Evolutionary conservation across 352 stramenopile genomes (phyloP), one percentile per base, ranked within the genome.

Genomic region (Globisporangium barbulae): DNA sequence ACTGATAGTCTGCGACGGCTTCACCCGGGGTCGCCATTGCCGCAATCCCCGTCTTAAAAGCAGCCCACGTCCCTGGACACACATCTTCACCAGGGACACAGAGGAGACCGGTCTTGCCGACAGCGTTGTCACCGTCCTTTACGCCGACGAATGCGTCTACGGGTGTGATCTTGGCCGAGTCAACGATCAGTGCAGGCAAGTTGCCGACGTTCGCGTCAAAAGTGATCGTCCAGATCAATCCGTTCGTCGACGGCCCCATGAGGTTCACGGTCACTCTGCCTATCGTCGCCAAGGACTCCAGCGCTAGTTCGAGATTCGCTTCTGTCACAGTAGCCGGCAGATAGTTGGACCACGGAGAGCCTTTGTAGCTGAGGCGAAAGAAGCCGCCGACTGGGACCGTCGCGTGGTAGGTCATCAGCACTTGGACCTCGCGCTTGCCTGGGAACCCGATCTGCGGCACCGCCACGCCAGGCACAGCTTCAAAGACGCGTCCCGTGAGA

Each of bases 121-220:
- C 85, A 8, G 86, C 80, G n/a, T 90, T 93, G 55, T 91, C 78
- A 8, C 88, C 88, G 53, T 91, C 88, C 39, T 91, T 90, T 52
- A 90, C 53, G 4, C 66, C 78, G 2, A 87, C 67, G 30, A 89
- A 88, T 5, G 75, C 75, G 5, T 45, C 65, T 0, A 63, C 45
- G 0, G 77, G 84, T 25, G 68, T 79, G 58, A 93, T 71, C 60
- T 90, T 89, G 8, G 83, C 79, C 2, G 78, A 65, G 50, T 93
- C 85, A 7, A 89, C 69, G 25, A 69, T 69, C 3, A 92, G 49
- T 0, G 70, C 64, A 2, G 84, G 72, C 4, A 80, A 28, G 33
- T 93, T 90, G 0, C 81, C 84, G 8, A 91, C 77, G 19, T 79
- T 76, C 21, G 85, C 86, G 31, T 88, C 63, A 49, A 95, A 96